Conservation (phyloP, 345 rosid genomes). For the Hevea brasiliensis region DNA sequence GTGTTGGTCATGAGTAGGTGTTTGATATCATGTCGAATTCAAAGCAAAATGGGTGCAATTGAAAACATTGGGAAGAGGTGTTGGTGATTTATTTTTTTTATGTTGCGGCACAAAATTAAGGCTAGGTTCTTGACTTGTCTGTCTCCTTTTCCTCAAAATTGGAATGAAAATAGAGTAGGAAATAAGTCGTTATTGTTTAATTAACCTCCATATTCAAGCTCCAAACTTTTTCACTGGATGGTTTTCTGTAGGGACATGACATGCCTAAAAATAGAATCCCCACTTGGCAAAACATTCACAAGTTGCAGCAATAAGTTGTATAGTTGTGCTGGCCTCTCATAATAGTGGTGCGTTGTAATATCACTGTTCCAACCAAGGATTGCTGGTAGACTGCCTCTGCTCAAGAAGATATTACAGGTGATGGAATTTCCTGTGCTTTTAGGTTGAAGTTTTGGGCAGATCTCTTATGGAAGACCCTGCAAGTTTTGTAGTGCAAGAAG, state of each 20-base stretch:
- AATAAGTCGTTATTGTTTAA: neutral
- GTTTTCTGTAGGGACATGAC: conserved; percentile 22
- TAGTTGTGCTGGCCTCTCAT: conserved; percentile 6
- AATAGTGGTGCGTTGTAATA: conserved; percentile 15
- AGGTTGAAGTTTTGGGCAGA: conserved; percentile 3
- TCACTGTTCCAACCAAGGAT: neutral
- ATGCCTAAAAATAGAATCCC: conserved; percentile 1
- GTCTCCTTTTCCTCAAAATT: neutral
- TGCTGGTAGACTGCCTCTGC: neutral
- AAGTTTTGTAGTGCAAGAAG: conserved; percentile 43
- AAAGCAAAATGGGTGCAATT: neutral
- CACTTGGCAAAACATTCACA: conserved; percentile 11
- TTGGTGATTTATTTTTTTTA: neutral
- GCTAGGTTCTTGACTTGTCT: neutral
- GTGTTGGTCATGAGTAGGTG: neutral
- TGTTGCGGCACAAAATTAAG: neutral
- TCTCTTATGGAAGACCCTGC: conserved; percentile 22
- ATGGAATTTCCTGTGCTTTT: too few species aligned
- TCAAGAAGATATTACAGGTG: neutral
- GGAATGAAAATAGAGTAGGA: neutral
- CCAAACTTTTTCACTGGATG: neutral
- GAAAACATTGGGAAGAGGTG: too few species aligned
- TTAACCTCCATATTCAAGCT: neutral
- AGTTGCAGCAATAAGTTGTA: conserved; percentile 9
- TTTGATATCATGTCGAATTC: neutral